A percentile compares a stretch with the other conserved stretches of the same genome.
These are phyloP conservation scores for Hibiscus syriacus DNA, from an alignment of 345 rosid species.

Conservation along the genomic window DNA sequence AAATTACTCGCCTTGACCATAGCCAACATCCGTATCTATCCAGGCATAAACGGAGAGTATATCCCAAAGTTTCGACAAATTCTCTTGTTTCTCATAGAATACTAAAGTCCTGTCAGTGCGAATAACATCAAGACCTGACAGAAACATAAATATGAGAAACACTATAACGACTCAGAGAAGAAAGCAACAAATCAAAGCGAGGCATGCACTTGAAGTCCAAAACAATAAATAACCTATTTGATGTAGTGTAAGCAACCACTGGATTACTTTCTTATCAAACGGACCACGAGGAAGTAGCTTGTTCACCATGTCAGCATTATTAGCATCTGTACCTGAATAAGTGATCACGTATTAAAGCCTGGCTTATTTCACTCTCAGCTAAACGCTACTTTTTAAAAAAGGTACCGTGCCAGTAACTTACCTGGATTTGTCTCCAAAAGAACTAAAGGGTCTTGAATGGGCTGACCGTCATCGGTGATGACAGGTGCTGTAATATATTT, in stretches of 20 bases:
- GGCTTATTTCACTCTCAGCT: background rate
- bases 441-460: constrained; percentile 75
- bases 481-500: constrained; percentile 82
- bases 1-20: constrained; percentile 71
- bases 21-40: constrained; percentile 91
- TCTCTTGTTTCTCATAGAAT: constrained; percentile 82
- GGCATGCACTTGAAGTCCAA: background rate
- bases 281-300: constrained; percentile 46
- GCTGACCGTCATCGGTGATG: constrained; percentile 74
- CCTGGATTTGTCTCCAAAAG: constrained; percentile 57
- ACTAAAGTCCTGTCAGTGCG: constrained; percentile 92
- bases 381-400: constrained; percentile 7
- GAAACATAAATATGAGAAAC: background rate
- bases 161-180: background rate
- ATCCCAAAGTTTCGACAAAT: constrained; percentile 97
- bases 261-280: constrained; percentile 69
- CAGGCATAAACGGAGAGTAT: constrained; percentile 91
- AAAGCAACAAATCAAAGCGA: background rate
- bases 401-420: constrained; percentile 18
- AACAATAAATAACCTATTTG: constrained; percentile 70
- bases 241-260: constrained; percentile 88
- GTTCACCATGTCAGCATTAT: constrained; percentile 44
- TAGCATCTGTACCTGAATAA: constrained; percentile 26
- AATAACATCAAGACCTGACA: constrained; percentile 78
- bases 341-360: background rate